Evolutionary conservation across 805 yeast genomes (phyloP), one percentile per base, ranked within the genome.

Genomic region (Candida montana): DNA sequence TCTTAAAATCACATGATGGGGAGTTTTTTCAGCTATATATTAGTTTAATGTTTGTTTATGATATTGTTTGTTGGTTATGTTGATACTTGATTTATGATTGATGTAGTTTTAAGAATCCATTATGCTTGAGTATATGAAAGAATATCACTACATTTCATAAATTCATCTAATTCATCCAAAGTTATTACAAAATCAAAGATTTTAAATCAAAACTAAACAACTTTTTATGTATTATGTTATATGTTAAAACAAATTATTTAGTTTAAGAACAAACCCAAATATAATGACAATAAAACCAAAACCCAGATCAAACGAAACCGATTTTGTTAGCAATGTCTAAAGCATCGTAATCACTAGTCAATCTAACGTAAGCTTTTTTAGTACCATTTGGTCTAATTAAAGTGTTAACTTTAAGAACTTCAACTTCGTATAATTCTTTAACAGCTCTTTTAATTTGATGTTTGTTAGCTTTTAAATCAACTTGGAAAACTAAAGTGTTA

Each of bases 261-360:
- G 35, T 15, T 24, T 30, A 16, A 15, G n/a, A 24, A 15, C 5
- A 15, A 26, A 34, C 30, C 40, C 45, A 33, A 17, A 30, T 31
- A 24, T 18, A 24, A 32, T 32, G 13, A 32, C 33, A 11, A 42
- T 41, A 31, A 35, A 20, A 15, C 35, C 29, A 31, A 45, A 44
- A 46, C 45, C 46, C 48, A 46, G 57, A 63, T 85, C 80, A 91
- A 74, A 91, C 83, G 95, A 89, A 90, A 77, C 99, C 99, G 69
- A 91, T 93, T 79, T 93, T 88, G 95, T 90, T 90, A 71, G 99
- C 99, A 73, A 93, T 89, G 73, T 93, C 99, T 71, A 93, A 85
- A 73, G 98, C 98, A 77, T 93, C 99, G 81, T 82, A 85, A 75
- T 93, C 99, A 71, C 96, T 91, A 68, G 98, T 88, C 72, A 93